Conservation (phyloP, 371 early-diverging fungal species). For the Lichtheimia ornata region DNA sequence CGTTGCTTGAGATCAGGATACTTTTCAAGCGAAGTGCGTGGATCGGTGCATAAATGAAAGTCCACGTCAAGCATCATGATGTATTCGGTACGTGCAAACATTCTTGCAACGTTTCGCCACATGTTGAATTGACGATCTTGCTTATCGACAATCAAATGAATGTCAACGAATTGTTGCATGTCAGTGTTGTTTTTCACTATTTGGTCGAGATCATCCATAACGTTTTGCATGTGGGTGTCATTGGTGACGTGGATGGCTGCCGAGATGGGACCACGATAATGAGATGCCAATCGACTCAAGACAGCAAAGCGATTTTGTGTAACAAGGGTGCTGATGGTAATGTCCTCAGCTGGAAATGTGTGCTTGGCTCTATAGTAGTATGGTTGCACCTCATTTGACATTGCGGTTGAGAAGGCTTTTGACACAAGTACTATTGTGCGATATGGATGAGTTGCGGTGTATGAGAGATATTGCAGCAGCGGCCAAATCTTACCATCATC, state of each 20-base stretch:
- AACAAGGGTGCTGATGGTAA: constrained; percentile 48
- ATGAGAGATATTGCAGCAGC: too few species aligned
- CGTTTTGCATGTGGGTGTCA: constrained; percentile 27
- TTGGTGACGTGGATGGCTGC: constrained; percentile 50
- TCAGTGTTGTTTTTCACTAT: constrained; percentile 40
- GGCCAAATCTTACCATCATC: too few species aligned
- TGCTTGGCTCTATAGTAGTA: constrained; percentile 40
- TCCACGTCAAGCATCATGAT: constrained; percentile 74
- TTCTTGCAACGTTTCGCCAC: constrained; percentile 71
- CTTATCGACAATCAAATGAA: constrained; percentile 63
- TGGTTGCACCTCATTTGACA: constrained; percentile 43
- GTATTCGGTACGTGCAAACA: constrained; percentile 67
- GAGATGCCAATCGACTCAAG: constrained; percentile 36
- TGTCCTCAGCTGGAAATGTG: constrained; percentile 35
- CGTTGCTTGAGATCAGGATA: constrained; percentile 36
- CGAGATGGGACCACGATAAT: constrained; percentile 50
- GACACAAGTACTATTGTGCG: constrained; percentile 36
- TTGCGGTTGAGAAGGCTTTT: constrained; percentile 40
- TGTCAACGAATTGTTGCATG: constrained; percentile 60
- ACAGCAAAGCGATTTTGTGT: constrained; percentile 39
- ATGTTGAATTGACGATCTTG: constrained; percentile 72
- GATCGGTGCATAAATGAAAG: constrained; percentile 66
- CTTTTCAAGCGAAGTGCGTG: constrained; percentile 43
- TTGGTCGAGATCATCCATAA: constrained; percentile 22
- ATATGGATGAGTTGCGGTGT: background rate